These are phyloP conservation scores for Talaromyces sp. DNA, from an alignment of 2,329 filamentous ascomycete species.

Conservation along the genomic window DNA sequence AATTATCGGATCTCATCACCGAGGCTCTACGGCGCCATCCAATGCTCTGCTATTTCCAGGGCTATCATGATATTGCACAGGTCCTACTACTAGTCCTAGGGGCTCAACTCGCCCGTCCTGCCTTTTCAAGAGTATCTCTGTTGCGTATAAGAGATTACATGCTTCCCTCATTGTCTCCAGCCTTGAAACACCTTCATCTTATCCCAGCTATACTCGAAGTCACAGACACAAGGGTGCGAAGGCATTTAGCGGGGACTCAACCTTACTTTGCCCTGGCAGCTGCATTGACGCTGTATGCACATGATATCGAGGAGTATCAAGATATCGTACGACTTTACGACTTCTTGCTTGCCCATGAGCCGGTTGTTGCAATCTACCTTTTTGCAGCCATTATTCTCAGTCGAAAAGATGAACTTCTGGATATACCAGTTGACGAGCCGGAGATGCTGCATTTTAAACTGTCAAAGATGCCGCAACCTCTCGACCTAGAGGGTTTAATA, in stretches of 20 bases:
- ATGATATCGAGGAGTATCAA: constrained; percentile 86
- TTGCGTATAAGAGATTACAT: constrained; percentile 96
- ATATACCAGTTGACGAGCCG: constrained; percentile 76
- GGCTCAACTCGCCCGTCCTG: constrained; percentile 56
- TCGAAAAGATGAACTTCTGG: constrained; percentile 79
- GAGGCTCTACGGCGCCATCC: constrained; percentile 77
- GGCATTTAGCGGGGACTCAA: constrained; percentile 72
- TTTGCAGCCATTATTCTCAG: constrained; percentile 85
- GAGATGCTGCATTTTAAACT: constrained; percentile 90
- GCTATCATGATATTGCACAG: constrained; percentile 97
- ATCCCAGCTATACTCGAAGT: constrained; percentile 76
- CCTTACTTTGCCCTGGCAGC: constrained; percentile 94
- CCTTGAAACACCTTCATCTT: constrained; percentile 79
- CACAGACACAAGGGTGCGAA: constrained; percentile 69
- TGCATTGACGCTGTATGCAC: constrained; percentile 92
- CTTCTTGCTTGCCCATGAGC: constrained; percentile 80
- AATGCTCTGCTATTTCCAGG: constrained; percentile 92
- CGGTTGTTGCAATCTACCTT: constrained; percentile 86
- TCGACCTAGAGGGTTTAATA: constrained; percentile 79
- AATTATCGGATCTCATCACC: constrained; percentile 77
- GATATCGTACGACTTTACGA: constrained; percentile 92
- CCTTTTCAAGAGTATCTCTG: constrained; percentile 78
- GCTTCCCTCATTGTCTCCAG: constrained; percentile 81
- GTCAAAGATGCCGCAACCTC: constrained; percentile 77
- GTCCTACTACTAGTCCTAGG: constrained; percentile 86